Conservation (phyloP, 2,329 filamentous ascomycete genomes). For the Aspergillus sp. region DNA sequence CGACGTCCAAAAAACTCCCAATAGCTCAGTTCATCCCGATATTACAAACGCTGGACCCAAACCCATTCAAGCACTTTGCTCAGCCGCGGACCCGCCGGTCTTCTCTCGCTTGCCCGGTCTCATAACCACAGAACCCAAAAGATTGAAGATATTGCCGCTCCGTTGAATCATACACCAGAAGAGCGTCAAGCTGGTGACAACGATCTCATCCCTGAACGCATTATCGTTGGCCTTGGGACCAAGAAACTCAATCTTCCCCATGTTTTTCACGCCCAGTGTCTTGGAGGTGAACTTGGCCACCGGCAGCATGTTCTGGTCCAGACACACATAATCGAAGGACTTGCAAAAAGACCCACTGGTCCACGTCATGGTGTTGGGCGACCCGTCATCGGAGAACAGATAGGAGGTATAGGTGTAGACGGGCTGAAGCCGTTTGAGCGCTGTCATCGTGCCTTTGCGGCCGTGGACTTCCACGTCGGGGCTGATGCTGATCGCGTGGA, state of each 20-base stretch:
- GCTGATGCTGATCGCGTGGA: conserved; percentile 26
- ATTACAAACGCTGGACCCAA: no score
- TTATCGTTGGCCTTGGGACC: conserved; percentile 13
- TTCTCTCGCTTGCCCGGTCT: background rate
- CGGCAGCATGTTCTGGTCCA: conserved; percentile 26
- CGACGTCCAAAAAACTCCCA: no score
- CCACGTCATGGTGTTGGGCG: conserved; percentile 28
- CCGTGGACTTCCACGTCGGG: conserved; percentile 26
- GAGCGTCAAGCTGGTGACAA: conserved; percentile 29
- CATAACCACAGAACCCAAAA: background rate
- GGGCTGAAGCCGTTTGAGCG: conserved; percentile 26
- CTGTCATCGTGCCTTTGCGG: conserved; percentile 20
- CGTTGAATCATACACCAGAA: conserved; percentile 22
- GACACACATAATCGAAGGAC: conserved; percentile 32
- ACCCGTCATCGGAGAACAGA: conserved; percentile 18
- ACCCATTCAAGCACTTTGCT: no score
- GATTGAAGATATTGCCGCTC: background rate
- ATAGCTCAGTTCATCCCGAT: no score
- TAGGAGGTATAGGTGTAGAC: conserved; percentile 28
- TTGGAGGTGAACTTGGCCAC: conserved; percentile 27
- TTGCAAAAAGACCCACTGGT: conserved; percentile 24
- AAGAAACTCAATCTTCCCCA: conserved; percentile 28
- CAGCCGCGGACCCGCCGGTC: no score
- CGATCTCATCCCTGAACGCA: conserved; percentile 27
- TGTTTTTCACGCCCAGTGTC: conserved; percentile 23